Conservation (phyloP, 331 rosid genomes). For the Ulmus americana region DNA sequence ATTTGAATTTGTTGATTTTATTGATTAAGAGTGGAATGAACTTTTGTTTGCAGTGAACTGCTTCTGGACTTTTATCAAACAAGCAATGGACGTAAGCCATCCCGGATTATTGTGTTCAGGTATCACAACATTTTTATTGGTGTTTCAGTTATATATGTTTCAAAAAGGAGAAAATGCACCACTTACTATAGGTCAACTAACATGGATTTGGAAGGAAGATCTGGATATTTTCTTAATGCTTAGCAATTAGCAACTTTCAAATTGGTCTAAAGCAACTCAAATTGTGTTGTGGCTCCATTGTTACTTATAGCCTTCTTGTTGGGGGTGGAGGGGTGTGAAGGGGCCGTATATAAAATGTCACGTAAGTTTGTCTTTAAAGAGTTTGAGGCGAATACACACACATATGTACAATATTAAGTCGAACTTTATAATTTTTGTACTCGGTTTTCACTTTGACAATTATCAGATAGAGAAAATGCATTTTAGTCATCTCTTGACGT, state of each 20-base stretch:
- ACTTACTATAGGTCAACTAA: too few relatives aligned
- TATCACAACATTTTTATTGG: slow-evolving; percentile 19
- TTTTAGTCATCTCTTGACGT: too few relatives aligned
- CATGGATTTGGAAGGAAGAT: neutral
- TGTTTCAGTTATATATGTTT: slow-evolving; percentile 2
- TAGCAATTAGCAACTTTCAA: neutral
- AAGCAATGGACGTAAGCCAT: slow-evolving; percentile 56
- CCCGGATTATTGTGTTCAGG: slow-evolving; percentile 89
- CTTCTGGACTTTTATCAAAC: slow-evolving; percentile 72
- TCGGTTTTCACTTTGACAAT: too few relatives aligned
- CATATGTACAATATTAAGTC: too few relatives aligned
- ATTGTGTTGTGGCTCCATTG: too few relatives aligned
- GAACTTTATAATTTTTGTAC: too few relatives aligned
- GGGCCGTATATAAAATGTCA: too few relatives aligned
- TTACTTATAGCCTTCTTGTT: too few relatives aligned
- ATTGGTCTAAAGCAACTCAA: neutral
- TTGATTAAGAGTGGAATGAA: slow-evolving; percentile 15
- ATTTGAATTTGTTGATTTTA: slow-evolving; percentile 8
- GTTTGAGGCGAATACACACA: too few relatives aligned
- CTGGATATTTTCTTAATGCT: neutral
- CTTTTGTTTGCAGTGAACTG: slow-evolving; percentile 64
- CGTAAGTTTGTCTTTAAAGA: too few relatives aligned
- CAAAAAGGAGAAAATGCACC: neutral
- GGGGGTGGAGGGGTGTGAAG: too few relatives aligned
- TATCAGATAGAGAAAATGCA: too few relatives aligned